A percentile compares a stretch with the other conserved stretches of the same genome.
These are phyloP conservation scores for Calonectria montana DNA, from an alignment of 2,329 filamentous ascomycete species.

Conservation along the genomic window DNA sequence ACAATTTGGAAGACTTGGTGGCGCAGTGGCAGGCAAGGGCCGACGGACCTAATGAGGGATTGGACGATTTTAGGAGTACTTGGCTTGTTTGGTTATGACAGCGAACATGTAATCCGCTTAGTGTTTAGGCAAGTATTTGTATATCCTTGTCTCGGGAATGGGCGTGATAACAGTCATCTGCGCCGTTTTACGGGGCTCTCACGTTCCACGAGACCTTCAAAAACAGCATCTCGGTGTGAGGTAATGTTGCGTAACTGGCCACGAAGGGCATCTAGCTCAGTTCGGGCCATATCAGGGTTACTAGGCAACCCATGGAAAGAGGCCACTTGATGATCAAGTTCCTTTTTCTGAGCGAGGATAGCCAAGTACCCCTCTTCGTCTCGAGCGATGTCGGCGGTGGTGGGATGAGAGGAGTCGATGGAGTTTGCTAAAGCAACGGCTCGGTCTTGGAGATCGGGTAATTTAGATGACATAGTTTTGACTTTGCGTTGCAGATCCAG, in stretches of 20 bases:
- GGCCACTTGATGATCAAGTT: slow-evolving; percentile 71
- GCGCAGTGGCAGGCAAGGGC: slow-evolving; percentile 74
- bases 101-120: background rate
- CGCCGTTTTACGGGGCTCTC: slow-evolving; percentile 64
- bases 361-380: slow-evolving; percentile 70
- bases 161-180: slow-evolving; percentile 39
- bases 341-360: slow-evolving; percentile 68
- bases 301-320: slow-evolving; percentile 79
- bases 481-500: slow-evolving; percentile 77
- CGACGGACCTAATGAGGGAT: slow-evolving; percentile 57
- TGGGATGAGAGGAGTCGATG: slow-evolving; percentile 53
- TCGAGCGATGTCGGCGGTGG: slow-evolving; percentile 67
- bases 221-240: slow-evolving; percentile 75
- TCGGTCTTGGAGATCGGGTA: slow-evolving; percentile 71
- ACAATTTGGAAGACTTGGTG: slow-evolving; percentile 76
- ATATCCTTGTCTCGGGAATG: background rate
- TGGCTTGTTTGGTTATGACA: slow-evolving; percentile 10
- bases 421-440: slow-evolving; percentile 55
- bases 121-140: slow-evolving; percentile 14
- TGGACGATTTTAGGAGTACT: slow-evolving; percentile 20
- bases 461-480: slow-evolving; percentile 73
- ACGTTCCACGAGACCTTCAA: slow-evolving; percentile 77
- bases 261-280: slow-evolving; percentile 76
- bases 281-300: slow-evolving; percentile 74
- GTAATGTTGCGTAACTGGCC: slow-evolving; percentile 71